Evolutionary conservation across 2,329 filamentous ascomycete genomes (phyloP).

Genomic region (Pseudogymnoascus sp.): DNA sequence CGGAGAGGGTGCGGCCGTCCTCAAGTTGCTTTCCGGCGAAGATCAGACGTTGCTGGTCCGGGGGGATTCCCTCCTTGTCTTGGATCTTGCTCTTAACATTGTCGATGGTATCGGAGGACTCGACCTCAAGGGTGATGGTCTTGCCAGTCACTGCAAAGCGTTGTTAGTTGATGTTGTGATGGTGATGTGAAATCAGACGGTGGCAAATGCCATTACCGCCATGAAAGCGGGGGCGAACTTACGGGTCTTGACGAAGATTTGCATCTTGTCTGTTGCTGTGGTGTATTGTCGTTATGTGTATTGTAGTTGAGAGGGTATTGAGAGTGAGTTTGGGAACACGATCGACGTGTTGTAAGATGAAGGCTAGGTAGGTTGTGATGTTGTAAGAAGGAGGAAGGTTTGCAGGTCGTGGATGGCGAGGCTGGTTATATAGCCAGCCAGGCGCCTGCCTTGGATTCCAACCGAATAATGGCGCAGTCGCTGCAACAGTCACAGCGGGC

Average conservation of each 20-base stretch:
- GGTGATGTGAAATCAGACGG: conserved; percentile 39
- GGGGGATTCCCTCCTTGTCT: conserved; percentile 94
- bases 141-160: conserved; percentile 72
- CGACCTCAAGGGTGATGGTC: conserved; percentile 87
- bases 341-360: not conserved
- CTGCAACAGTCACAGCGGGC: not conserved
- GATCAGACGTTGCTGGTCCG: conserved; percentile 92
- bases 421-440: conserved; percentile 14
- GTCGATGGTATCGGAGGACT: conserved; percentile 86
- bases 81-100: conserved; percentile 97
- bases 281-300: conserved; percentile 10
- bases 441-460: conserved; percentile 8
- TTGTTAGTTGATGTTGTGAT: conserved; percentile 67
- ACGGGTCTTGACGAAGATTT: conserved; percentile 98
- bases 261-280: conserved; percentile 51
- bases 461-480: conserved; percentile 7
- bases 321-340: conserved; percentile 15
- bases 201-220: conserved; percentile 11
- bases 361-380: conserved; percentile 5
- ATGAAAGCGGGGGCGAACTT: conserved; percentile 41
- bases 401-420: conserved; percentile 13
- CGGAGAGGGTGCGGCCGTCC: conserved; percentile 80
- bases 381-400: conserved; percentile 10
- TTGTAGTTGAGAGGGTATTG: conserved; percentile 10
- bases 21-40: conserved; percentile 96